Conservation (phyloP, 2,329 filamentous ascomycete species). For the Harringtonia lauricola region DNA sequence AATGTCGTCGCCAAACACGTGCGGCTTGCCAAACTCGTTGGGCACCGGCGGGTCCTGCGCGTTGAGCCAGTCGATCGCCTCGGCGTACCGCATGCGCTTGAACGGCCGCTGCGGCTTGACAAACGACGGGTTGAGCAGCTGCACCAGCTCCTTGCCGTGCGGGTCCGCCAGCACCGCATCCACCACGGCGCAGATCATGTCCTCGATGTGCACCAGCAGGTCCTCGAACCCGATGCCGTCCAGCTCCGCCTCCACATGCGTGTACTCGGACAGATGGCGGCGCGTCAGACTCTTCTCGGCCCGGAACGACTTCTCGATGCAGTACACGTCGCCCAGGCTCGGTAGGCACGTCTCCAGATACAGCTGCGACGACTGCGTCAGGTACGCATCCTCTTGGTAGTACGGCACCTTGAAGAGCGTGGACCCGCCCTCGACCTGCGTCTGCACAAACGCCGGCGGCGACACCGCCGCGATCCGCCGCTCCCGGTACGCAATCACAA, state of each 20-base stretch:
- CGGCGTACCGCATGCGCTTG: slow-evolving; percentile 86
- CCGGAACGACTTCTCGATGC: slow-evolving; percentile 97
- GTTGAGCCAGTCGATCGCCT: slow-evolving; percentile 89
- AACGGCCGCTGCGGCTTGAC: slow-evolving; percentile 73
- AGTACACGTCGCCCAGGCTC: slow-evolving; percentile 89
- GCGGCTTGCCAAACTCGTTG: slow-evolving; percentile 85
- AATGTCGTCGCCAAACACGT: slow-evolving; percentile 93
- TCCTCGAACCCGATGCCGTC: slow-evolving; percentile 93
- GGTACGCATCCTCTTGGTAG: slow-evolving; percentile 67
- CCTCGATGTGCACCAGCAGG: slow-evolving; percentile 76
- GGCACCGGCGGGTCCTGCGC: slow-evolving; percentile 69
- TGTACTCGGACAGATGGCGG: slow-evolving; percentile 88
- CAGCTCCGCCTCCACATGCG: slow-evolving; percentile 90
- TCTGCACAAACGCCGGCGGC: slow-evolving; percentile 86
- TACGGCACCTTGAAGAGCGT: slow-evolving; percentile 71
- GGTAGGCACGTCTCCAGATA: slow-evolving; percentile 94
- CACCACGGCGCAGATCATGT: slow-evolving; percentile 77
- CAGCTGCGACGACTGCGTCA: slow-evolving; percentile 93
- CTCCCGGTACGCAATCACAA: slow-evolving; percentile 69
- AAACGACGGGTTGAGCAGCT: slow-evolving; percentile 87
- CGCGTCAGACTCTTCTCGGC: slow-evolving; percentile 93
- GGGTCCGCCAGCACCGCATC: slow-evolving; percentile 66
- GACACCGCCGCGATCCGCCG: slow-evolving; percentile 70
- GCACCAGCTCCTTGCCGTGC: slow-evolving; percentile 59
- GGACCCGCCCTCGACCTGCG: slow-evolving; percentile 84